A percentile compares a stretch with the other conserved stretches of the same genome.
Evolutionary conservation across 2,329 filamentous ascomycete species (phyloP).

Genomic region (Microsporum audouinii): DNA sequence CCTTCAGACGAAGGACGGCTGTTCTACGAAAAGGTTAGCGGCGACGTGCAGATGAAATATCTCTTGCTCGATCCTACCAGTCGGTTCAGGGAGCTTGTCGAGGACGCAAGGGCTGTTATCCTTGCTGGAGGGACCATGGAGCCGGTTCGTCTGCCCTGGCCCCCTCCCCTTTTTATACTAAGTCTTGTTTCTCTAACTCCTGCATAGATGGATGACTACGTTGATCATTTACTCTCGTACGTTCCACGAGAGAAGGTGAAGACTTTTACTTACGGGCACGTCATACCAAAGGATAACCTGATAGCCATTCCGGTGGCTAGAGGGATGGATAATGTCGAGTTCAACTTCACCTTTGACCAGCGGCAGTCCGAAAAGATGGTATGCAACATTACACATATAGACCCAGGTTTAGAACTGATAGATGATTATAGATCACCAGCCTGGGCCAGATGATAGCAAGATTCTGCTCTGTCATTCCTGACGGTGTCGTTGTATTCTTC

Average conservation of each 20-base stretch:
- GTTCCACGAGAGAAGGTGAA: slow-evolving; percentile 52
- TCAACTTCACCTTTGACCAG: slow-evolving; percentile 81
- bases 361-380: slow-evolving; percentile 57
- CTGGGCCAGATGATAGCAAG: slow-evolving; percentile 63
- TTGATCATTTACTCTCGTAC: slow-evolving; percentile 71
- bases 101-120: slow-evolving; percentile 74
- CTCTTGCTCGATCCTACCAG: slow-evolving; percentile 82
- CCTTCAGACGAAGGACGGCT: slow-evolving; percentile 57
- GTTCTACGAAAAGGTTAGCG: slow-evolving; percentile 42
- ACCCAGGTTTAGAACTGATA: neutral
- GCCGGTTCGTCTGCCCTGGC: slow-evolving; percentile 40
- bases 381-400: slow-evolving; percentile 10
- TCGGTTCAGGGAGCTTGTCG: slow-evolving; percentile 79
- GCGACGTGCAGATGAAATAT: slow-evolving; percentile 58
- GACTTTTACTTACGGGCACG: slow-evolving; percentile 86
- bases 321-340: slow-evolving; percentile 41
- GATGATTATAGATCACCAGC: slow-evolving; percentile 36
- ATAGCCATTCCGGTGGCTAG: slow-evolving; percentile 60
- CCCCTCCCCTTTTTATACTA: no score
- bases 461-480: slow-evolving; percentile 62
- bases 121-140: slow-evolving; percentile 96
- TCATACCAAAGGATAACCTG: slow-evolving; percentile 73
- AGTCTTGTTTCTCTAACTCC: neutral
- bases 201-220: slow-evolving; percentile 67
- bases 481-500: slow-evolving; percentile 90